These are phyloP conservation scores for Monilinia vaccinii-corymbosi DNA, from an alignment of 2,329 filamentous ascomycete genomes.

Conservation along the genomic window DNA sequence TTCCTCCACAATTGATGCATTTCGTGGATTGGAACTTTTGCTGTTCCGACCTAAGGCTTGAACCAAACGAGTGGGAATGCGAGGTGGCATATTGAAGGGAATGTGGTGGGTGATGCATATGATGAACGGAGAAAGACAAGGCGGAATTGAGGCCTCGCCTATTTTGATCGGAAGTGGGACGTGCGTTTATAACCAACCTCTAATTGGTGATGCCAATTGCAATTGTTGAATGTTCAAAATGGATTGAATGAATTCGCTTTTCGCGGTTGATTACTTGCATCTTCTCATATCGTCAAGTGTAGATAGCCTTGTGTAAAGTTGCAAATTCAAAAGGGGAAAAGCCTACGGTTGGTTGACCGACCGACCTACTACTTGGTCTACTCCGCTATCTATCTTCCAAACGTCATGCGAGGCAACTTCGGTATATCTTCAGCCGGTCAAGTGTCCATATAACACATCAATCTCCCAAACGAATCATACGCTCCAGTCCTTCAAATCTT, in stretches of 20 bases:
- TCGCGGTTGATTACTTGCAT: too few relatives aligned
- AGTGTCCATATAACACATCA: neutral
- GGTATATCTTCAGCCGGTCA: too few relatives aligned
- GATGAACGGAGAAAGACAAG: neutral
- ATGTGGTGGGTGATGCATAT: too few relatives aligned
- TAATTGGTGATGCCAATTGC: neutral
- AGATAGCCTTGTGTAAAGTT: too few relatives aligned
- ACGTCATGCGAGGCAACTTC: too few relatives aligned
- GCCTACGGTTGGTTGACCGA: too few relatives aligned
- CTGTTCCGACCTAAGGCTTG: neutral
- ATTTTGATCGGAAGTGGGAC: neutral
- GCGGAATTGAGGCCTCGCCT: conserved; percentile 14
- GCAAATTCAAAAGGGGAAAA: too few relatives aligned
- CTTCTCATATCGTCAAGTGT: too few relatives aligned
- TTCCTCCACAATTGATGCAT: neutral
- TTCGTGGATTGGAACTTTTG: neutral
- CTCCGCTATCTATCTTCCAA: too few relatives aligned
- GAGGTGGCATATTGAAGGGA: neutral
- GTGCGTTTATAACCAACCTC: neutral
- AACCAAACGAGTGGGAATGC: neutral
- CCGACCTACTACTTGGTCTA: too few relatives aligned
- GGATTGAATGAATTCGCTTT: neutral
- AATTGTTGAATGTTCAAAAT: too few relatives aligned
- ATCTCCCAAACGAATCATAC: neutral
- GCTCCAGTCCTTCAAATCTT: neutral